Conservation (phyloP, 2,329 filamentous ascomycete genomes). For the Paecilomyces sp. region DNA sequence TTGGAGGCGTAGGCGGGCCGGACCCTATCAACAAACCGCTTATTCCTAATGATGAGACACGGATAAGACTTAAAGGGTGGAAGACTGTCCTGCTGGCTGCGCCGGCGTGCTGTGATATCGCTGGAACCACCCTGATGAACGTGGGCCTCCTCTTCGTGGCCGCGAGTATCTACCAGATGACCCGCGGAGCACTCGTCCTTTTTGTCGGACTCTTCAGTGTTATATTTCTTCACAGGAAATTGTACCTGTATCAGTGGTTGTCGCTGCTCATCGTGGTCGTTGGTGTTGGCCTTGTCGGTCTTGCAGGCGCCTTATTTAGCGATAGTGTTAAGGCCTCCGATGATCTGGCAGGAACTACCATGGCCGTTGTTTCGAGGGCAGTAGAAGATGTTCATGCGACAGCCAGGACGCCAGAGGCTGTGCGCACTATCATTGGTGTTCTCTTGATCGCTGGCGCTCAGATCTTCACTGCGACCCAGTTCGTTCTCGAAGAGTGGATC, state of each 20-base stretch:
- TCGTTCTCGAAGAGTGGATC: constrained; percentile 92
- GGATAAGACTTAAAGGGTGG: constrained; percentile 58
- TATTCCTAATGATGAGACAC: constrained; percentile 47
- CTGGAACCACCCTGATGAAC: constrained; percentile 96
- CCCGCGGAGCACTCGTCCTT: constrained; percentile 82
- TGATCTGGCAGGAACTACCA: constrained; percentile 21
- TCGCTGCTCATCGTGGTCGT: constrained; percentile 78
- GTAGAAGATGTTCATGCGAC: constrained; percentile 35
- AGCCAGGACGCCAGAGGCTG: constrained; percentile 47
- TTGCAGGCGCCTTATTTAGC: constrained; percentile 76
- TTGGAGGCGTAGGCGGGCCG: constrained; percentile 37
- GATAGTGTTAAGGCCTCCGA: constrained; percentile 46
- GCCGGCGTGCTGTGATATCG: constrained; percentile 88
- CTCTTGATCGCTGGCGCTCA: constrained; percentile 88
- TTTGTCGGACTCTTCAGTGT: constrained; percentile 97
- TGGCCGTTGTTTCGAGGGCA: constrained; percentile 27
- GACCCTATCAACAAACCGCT: constrained; percentile 48
- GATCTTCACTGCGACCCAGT: constrained; percentile 94
- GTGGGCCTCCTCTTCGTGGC: constrained; percentile 88
- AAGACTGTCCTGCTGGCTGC: constrained; percentile 69
- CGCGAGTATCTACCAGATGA: constrained; percentile 98
- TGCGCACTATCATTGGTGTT: constrained; percentile 72
- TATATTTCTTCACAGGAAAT: constrained; percentile 70
- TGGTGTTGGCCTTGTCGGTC: constrained; percentile 82
- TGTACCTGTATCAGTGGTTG: constrained; percentile 87